These are phyloP conservation scores for Amanita fuliginea DNA, from an alignment of 768 basidiomycete species.

Conservation along the genomic window DNA sequence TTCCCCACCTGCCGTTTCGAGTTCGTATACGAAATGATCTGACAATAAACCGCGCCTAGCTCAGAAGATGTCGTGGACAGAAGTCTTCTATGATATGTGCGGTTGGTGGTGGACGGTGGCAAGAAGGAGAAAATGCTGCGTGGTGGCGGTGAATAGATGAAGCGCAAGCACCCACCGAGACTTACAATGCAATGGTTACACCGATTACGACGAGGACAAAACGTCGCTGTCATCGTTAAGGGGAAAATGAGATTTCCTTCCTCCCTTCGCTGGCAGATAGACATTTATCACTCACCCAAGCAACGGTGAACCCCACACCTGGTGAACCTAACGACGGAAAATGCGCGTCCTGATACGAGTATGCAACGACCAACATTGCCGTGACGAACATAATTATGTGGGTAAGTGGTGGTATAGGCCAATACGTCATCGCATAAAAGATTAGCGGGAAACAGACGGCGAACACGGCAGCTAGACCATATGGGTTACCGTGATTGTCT, in stretches of 20 bases:
- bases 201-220: conserved; percentile 63
- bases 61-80: conserved; percentile 60
- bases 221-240: conserved; percentile 32
- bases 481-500: conserved; percentile 45
- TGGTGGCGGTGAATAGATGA: not conserved
- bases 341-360: conserved; percentile 58
- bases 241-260: not conserved
- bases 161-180: not conserved
- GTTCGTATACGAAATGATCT: conserved; percentile 63
- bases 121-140: conserved; percentile 55
- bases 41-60: conserved; percentile 64
- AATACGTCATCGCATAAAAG: conserved; percentile 62
- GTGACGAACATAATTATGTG: conserved; percentile 63
- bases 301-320: conserved; percentile 54
- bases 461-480: conserved; percentile 58
- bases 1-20: conserved; percentile 39
- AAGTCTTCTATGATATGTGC: conserved; percentile 59
- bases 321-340: conserved; percentile 35
- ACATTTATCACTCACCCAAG: conserved; percentile 44
- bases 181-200: conserved; percentile 69
- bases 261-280: not conserved
- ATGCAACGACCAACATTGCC: conserved; percentile 52
- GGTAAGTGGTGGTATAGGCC: conserved; percentile 64
- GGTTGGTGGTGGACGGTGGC: conserved; percentile 68
- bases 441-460: conserved; percentile 65